Percentiles rank a stretch among this genome's conserved stretches.
phyloP scores from a whole-genome alignment of 768 basidiomycete species.

The Trametes gibbosa region DNA sequence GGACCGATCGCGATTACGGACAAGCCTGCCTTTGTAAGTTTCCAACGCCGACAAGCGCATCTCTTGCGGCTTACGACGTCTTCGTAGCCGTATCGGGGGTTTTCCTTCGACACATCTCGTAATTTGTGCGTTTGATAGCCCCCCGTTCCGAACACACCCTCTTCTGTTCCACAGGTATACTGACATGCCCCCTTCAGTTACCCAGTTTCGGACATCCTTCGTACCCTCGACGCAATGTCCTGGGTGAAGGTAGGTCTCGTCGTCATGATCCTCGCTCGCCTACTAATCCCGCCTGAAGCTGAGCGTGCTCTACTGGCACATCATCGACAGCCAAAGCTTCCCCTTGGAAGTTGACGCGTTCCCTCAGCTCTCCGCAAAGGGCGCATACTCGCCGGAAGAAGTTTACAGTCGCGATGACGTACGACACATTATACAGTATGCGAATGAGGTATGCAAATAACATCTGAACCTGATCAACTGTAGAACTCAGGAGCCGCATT shows the following conservation, averaged over 20 bases:
- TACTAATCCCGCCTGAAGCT: constrained; percentile 37
- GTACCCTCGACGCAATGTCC: constrained; percentile 52
- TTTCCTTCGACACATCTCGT: constrained; percentile 76
- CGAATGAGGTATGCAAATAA: constrained; percentile 52
- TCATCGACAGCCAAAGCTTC: constrained; percentile 80
- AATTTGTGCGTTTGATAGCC: constrained; percentile 51
- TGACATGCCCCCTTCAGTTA: constrained; percentile 28
- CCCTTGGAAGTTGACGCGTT: constrained; percentile 64
- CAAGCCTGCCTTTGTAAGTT: constrained; percentile 44
- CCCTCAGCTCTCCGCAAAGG: constrained; percentile 56
- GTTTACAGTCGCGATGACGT: constrained; percentile 60
- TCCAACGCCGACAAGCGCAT: background rate
- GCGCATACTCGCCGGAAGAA: constrained; percentile 59
- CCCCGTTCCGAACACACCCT: too few relatives aligned
- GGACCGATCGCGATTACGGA: constrained; percentile 45
- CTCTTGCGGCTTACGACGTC: background rate
- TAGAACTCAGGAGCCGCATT: background rate
- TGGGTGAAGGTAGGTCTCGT: constrained; percentile 42
- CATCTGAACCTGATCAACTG: background rate
- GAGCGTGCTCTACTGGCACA: constrained; percentile 83
- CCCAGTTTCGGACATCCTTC: constrained; percentile 36
- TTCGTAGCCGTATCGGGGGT: constrained; percentile 64
- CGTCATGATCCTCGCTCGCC: background rate
- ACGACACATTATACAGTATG: constrained; percentile 59
- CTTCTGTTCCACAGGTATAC: too few relatives aligned